Percentiles rank a stretch among this genome's conserved stretches.
These are phyloP conservation scores for Tricholoma saponaceum DNA, from an alignment of 768 basidiomycete genomes.

Conservation along the genomic window DNA sequence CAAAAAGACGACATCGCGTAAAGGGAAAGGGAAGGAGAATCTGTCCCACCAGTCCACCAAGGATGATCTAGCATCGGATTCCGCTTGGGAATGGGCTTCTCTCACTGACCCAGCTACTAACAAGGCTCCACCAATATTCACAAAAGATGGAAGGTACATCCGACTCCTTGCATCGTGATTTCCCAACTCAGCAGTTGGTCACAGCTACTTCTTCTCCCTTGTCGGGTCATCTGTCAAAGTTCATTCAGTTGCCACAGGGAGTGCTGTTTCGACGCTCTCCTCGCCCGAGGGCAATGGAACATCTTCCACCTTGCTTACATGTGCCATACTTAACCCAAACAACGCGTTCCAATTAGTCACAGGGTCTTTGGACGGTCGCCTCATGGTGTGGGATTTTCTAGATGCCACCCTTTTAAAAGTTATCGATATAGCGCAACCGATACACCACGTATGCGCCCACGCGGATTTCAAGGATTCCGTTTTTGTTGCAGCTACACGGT, in stretches of 20 bases:
- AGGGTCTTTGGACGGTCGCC: conserved; percentile 74
- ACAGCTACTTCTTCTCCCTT: conserved; percentile 87
- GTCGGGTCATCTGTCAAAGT: conserved; percentile 82
- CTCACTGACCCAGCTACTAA: conserved; percentile 67
- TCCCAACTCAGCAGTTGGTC: conserved; percentile 1
- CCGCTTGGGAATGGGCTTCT: conserved; percentile 63
- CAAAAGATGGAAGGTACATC: conserved; percentile 79
- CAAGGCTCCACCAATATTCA: conserved; percentile 71
- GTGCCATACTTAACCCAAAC: conserved; percentile 72
- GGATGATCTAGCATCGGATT: conserved; percentile 23
- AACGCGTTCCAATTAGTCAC: conserved; percentile 91
- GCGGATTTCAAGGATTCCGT: conserved; percentile 62
- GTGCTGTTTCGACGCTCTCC: conserved; percentile 81
- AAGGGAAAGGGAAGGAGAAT: conserved; percentile 47
- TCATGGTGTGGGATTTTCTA: conserved; percentile 92
- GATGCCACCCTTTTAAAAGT: conserved; percentile 78
- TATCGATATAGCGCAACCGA: conserved; percentile 63
- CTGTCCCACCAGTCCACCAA: background rate
- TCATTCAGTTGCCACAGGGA: conserved; percentile 72
- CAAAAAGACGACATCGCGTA: conserved; percentile 29
- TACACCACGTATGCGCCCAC: conserved; percentile 70
- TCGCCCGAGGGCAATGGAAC: conserved; percentile 37
- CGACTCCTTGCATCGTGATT: conserved; percentile 2
- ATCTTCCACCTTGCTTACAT: conserved; percentile 53
- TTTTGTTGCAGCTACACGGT: conserved; percentile 62